Percentiles rank a stretch among this genome's conserved stretches.
phyloP scores from a whole-genome alignment of 805 yeast genomes.

The Ogataea neopini region DNA sequence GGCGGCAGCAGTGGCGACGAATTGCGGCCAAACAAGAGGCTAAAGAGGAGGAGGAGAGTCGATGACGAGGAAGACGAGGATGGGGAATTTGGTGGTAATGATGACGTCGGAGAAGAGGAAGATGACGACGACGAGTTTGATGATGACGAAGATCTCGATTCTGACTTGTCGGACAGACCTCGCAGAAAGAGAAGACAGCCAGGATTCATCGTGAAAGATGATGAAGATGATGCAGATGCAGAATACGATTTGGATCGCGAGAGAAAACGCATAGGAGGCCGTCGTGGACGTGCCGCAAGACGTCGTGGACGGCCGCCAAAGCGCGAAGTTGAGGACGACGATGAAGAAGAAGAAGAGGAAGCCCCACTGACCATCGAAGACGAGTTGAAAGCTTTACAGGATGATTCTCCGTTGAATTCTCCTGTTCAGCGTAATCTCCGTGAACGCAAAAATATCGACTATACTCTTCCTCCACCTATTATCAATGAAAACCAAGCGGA shows the following conservation, averaged over 20 bases:
- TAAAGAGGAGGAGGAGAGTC: conserved; percentile 17
- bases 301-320: conserved; percentile 11
- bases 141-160: conserved; percentile 19
- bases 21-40: conserved; percentile 22
- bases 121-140: conserved; percentile 28
- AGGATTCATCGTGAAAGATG: conserved; percentile 29
- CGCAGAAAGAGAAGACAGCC: conserved; percentile 23
- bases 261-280: conserved; percentile 9
- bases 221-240: conserved; percentile 26
- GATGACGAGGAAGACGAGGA: conserved; percentile 23
- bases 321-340: conserved; percentile 13
- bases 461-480: conserved; percentile 82
- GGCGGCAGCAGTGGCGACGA: conserved; percentile 22
- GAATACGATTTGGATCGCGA: conserved; percentile 18
- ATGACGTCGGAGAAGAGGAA: conserved; percentile 8
- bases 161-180: conserved; percentile 24
- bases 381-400: conserved; percentile 66
- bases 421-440: conserved; percentile 54
- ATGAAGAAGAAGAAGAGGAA: conserved; percentile 16
- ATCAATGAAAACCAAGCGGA: conserved; percentile 41
- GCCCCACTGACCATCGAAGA: conserved; percentile 49
- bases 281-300: conserved; percentile 10
- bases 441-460: conserved; percentile 72
- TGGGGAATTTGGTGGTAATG: conserved; percentile 25
- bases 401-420: conserved; percentile 53